Base-by-base conservation (phyloP, 345 rosid genomes). In the Abelmoschus esculentus region DNA sequence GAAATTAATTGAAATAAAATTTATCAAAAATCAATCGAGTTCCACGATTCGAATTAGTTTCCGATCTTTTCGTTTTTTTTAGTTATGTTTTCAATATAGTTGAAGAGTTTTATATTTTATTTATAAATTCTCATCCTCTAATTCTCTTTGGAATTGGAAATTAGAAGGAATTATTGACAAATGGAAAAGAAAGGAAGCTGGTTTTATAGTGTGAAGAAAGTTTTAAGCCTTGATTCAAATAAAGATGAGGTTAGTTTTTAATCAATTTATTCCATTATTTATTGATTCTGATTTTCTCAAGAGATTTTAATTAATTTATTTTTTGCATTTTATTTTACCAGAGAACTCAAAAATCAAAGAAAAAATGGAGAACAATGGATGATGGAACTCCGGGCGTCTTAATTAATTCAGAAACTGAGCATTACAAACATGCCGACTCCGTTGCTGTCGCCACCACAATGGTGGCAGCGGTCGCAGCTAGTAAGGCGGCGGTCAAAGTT, bases 201-300 rank as follows among this genome's bases (percentile, higher is more conserved):
- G 98, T 93, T 93, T 66, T 79, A 86, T 56, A 88, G 83, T 59
- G 80, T 93, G 74, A 93, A 79, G 91, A 93, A 85, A 81, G 90
- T 80, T 52, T 79, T 93, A 32, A 84, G 77, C 74, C 78, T 86
- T 19, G 80, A 73, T 13, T 70, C 90, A 18, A 86, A 83, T 70
- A 82, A 78, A 74, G 82, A 83, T 73, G 69, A 76, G 89, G 96
- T 53, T 53, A 17, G 7, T 53, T n/a, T 86, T 61, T 59, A 72
- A 31, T 17, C 56, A 3, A 18, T 50, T 52, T 31, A 38, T 12
- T 22, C n/a, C 36, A 7, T n/a, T 32, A 28, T 5, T 52, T 1
- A 53, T 53, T 17, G 6, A 53, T 53, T 53, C 2, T 17, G 55
- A 42, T 66, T 18, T 61, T 42, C 40, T n/a, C 40, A 31, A 3